Evolutionary conservation across 2,329 filamentous ascomycete species (phyloP), one percentile per base, ranked within the genome.

Genomic region (Aspergillus unguis): DNA sequence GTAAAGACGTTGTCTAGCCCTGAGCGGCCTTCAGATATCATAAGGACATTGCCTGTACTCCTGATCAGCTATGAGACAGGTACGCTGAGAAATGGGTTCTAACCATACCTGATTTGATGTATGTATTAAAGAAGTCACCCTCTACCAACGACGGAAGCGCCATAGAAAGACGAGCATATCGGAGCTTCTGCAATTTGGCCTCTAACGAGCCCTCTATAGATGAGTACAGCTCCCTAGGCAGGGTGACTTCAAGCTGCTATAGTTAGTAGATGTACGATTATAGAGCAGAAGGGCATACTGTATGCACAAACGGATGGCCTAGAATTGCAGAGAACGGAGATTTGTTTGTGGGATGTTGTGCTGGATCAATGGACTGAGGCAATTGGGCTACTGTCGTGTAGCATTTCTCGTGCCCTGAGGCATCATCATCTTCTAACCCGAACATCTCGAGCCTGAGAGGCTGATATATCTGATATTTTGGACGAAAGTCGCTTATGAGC

Each of bases 11-110:
- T 88, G 63, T 92, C 87, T 2, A 85, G 78, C 2, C 84, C 85
- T 6, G 80, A 75, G 31, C 81, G 80, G 9, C 90, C 91, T 68
- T 92, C 83, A 0, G 92, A 96, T 2, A 96, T 79, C 87, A 97
- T 89, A 60, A 89, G 71, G 44, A 95, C 76, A 65, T 90, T 85
- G 4, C 90, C 90, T 91, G 25, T 6, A n/a, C 7, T n/a, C 17
- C 8, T 35, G 17, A 8, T 5, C 17, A 41, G 9, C 23, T 4
- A 26, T 11, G 9, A 41, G 6, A 11, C 3, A 28, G 11, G 38
- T 8, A 26, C 27, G 23, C 23, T 41, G 38, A 6, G 6, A 17
- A 3, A 41, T n/a, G 7, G 23, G 5, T 9, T 8, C 23, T 10
- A 38, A 8, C 10, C 11, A 23, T 73, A 88, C 88, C 88, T 54